Evolutionary conservation across 1,284 basidiomycete genomes (phyloP).

Genomic region (Vanrija pseudolonga): DNA sequence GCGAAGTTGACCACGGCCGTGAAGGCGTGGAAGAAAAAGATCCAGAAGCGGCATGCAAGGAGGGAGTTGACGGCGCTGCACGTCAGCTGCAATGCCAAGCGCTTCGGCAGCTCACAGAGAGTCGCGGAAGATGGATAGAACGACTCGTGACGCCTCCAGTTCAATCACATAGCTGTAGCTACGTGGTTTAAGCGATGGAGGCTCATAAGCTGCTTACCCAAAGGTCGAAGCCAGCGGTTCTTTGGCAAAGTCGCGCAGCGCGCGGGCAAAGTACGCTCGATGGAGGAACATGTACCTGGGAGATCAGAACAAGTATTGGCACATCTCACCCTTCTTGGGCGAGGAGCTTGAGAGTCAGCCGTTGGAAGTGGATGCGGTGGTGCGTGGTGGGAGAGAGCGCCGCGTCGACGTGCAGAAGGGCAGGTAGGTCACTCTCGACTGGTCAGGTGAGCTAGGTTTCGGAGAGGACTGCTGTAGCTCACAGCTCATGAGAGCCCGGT

Average conservation of each 20-base stretch:
- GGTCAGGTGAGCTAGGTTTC: not conserved
- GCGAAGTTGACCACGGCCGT: slow-evolving; percentile 15
- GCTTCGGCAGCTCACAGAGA: not conserved
- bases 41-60: slow-evolving; percentile 10
- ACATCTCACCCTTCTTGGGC: slow-evolving; percentile 1
- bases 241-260: not conserved
- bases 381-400: not conserved
- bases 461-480: too few species aligned
- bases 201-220: not conserved
- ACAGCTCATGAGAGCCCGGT: not conserved
- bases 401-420: not conserved
- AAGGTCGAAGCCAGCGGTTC: slow-evolving; percentile 6
- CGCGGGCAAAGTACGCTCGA: slow-evolving; percentile 10
- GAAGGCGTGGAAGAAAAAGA: slow-evolving; percentile 18
- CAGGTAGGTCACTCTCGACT: slow-evolving; percentile 1
- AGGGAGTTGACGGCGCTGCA: too few species aligned
- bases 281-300: slow-evolving; percentile 8
- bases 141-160: slow-evolving; percentile 12
- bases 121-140: slow-evolving; percentile 3
- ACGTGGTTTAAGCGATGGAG: too few species aligned
- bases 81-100: not conserved
- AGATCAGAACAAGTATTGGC: too few species aligned
- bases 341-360: slow-evolving; percentile 5
- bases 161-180: slow-evolving; percentile 11
- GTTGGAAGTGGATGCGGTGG: not conserved